These are phyloP conservation scores for Petasospora rhodanensis DNA, from an alignment of 1,139 yeast genomes.

Conservation along the genomic window DNA sequence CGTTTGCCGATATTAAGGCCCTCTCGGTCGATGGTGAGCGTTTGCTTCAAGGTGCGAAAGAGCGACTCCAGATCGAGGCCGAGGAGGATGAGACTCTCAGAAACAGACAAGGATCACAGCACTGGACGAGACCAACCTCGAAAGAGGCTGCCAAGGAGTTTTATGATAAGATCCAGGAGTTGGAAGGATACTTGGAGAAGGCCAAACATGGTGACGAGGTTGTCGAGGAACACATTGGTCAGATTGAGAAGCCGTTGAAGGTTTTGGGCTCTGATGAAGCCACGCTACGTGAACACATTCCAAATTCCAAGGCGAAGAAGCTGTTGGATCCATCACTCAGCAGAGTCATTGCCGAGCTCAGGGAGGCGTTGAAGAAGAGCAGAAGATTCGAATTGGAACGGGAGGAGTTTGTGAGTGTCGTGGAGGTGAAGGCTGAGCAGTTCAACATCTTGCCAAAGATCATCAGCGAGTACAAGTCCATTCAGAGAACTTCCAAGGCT, in stretches of 20 bases:
- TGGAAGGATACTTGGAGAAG: constrained; percentile 47
- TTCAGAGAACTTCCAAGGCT: constrained; percentile 30
- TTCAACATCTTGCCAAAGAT: constrained; percentile 49
- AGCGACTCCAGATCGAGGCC: constrained; percentile 45
- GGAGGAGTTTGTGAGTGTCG: constrained; percentile 35
- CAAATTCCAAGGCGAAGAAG: constrained; percentile 41
- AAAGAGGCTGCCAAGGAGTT: constrained; percentile 36
- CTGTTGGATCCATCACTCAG: constrained; percentile 41
- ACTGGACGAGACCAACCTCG: constrained; percentile 47
- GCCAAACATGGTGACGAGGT: constrained; percentile 61
- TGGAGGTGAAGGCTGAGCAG: constrained; percentile 43
- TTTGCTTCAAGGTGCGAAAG: constrained; percentile 41
- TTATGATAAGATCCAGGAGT: constrained; percentile 37
- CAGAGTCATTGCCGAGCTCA: constrained; percentile 37
- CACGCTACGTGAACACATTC: constrained; percentile 43
- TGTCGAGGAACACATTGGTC: constrained; percentile 40
- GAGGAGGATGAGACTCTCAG: constrained; percentile 53
- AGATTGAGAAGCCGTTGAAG: constrained; percentile 40
- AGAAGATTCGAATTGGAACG: constrained; percentile 31
- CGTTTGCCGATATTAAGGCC: constrained; percentile 42
- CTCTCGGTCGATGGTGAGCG: constrained; percentile 39
- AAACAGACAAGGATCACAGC: constrained; percentile 40
- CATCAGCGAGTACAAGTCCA: constrained; percentile 40
- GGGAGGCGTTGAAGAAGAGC: constrained; percentile 34
- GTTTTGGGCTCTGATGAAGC: constrained; percentile 41